Percentiles rank a stretch among this genome's conserved stretches.
Evolutionary conservation across 495 filamentous ascomycete species (phyloP).

Genomic region (Immersiella caudata): DNA sequence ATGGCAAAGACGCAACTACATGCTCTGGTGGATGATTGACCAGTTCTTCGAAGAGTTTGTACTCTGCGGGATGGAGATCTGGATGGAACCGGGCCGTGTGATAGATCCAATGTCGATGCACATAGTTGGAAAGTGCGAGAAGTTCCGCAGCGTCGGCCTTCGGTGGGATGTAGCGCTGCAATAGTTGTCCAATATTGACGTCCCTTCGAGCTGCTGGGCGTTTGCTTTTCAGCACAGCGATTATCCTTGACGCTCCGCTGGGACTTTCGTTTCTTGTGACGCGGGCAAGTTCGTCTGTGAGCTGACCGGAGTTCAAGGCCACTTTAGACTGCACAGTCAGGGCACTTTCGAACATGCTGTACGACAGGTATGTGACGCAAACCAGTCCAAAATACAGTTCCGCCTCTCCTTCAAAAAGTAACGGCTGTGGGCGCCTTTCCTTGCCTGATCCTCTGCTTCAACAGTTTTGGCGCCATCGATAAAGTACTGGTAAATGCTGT

Average conservation of each 20-base stretch:
- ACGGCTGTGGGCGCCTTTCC: neutral
- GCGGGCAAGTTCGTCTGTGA: neutral
- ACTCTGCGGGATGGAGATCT: neutral
- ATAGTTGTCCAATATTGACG: slow-evolving; percentile 1
- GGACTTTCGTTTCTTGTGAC: neutral
- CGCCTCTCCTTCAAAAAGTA: neutral
- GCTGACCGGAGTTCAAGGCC: neutral
- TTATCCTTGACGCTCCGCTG: neutral
- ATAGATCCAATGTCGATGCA: slow-evolving; percentile 19
- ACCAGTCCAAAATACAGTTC: slow-evolving; percentile 6
- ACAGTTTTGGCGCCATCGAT: neutral
- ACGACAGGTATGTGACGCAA: slow-evolving; percentile 13
- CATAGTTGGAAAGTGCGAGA: neutral
- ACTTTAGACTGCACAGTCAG: neutral
- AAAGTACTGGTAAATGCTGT: slow-evolving; percentile 12
- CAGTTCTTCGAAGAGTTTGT: neutral
- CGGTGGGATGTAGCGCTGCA: neutral
- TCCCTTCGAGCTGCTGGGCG: neutral
- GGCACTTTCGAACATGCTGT: neutral
- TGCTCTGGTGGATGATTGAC: neutral
- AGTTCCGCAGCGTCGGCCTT: neutral
- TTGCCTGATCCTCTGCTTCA: neutral
- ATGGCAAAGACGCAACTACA: neutral
- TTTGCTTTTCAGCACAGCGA: neutral
- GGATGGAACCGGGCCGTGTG: slow-evolving; percentile 36